Evolutionary conservation across 73 alveolate genomes (phyloP).

Genomic region (Blepharisma stoltei): DNA sequence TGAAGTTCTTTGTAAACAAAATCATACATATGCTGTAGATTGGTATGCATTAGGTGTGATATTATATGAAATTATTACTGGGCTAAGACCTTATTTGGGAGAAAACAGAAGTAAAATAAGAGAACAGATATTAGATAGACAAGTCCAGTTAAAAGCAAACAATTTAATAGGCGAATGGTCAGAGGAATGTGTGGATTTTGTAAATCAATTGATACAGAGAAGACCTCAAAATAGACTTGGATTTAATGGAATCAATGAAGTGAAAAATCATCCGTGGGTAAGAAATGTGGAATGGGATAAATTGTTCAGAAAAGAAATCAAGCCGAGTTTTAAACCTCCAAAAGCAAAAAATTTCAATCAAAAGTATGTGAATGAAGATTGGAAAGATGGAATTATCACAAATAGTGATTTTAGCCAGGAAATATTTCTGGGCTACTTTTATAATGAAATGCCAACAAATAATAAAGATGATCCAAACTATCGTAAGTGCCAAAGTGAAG

Average conservation of each 20-base stretch:
- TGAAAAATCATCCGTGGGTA: conserved; percentile 93
- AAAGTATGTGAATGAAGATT: not conserved
- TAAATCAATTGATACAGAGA: conserved; percentile 56
- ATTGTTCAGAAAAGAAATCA: conserved; percentile 63
- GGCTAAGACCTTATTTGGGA: conserved; percentile 51
- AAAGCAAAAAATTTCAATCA: not conserved
- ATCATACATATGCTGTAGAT: conserved; percentile 50
- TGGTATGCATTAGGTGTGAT: conserved; percentile 53
- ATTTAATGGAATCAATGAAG: conserved; percentile 80
- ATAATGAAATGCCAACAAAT: too few species aligned
- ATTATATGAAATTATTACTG: conserved; percentile 54
- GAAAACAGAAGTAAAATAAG: conserved; percentile 35
- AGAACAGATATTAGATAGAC: conserved; percentile 35
- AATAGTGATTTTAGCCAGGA: too few species aligned
- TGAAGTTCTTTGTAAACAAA: conserved; percentile 37
- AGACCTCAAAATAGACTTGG: conserved; percentile 83
- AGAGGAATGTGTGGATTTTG: conserved; percentile 89
- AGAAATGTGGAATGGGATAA: conserved; percentile 78
- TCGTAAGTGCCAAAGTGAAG: too few species aligned
- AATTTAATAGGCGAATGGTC: conserved; percentile 93
- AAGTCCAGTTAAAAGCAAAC: conserved; percentile 67
- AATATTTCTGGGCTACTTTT: too few species aligned
- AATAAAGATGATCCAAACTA: too few species aligned
- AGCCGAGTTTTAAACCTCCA: conserved; percentile 78
- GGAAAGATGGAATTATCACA: too few species aligned